Conservation (phyloP, 768 basidiomycete genomes). For the Xerocomus potaroensis region DNA sequence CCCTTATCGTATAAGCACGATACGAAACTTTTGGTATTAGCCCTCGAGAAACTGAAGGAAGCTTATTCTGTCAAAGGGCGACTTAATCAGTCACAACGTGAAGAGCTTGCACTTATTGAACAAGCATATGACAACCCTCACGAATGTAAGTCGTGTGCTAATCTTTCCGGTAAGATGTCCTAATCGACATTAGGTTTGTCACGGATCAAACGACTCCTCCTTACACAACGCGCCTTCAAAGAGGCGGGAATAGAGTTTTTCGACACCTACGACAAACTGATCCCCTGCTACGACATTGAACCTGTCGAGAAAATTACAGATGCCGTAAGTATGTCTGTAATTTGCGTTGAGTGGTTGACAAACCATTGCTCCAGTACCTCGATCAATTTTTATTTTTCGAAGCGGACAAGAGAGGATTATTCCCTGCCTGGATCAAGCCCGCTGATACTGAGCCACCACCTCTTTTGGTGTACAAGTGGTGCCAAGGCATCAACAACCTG, state of each 20-base stretch:
- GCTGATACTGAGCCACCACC: constrained; percentile 97
- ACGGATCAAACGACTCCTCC: constrained; percentile 92
- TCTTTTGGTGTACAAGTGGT: constrained; percentile 98
- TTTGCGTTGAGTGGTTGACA: constrained; percentile 6
- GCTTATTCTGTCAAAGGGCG: constrained; percentile 98
- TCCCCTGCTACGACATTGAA: constrained; percentile 98
- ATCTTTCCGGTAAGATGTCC: not conserved
- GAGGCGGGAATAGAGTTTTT: constrained; percentile 97
- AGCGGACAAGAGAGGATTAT: constrained; percentile 95
- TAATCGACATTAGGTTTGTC: constrained; percentile 57
- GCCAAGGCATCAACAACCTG: constrained; percentile 98
- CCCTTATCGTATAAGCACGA: constrained; percentile 99
- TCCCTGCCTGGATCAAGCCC: constrained; percentile 99
- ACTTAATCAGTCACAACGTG: constrained; percentile 95
- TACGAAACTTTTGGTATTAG: constrained; percentile 93
- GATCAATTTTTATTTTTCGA: constrained; percentile 99
- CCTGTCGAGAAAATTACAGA: constrained; percentile 99
- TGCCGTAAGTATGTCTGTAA: constrained; percentile 52
- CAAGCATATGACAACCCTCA: constrained; percentile 99
- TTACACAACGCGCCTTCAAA: constrained; percentile 98
- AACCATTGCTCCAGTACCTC: constrained; percentile 55
- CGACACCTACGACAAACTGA: constrained; percentile 97
- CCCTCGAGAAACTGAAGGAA: constrained; percentile 97
- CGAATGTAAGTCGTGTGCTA: constrained; percentile 59
- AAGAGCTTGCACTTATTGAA: constrained; percentile 96